These are phyloP conservation scores for Phytopythium chamaehyphon DNA, from an alignment of 352 stramenopile genomes.

Conservation along the genomic window DNA sequence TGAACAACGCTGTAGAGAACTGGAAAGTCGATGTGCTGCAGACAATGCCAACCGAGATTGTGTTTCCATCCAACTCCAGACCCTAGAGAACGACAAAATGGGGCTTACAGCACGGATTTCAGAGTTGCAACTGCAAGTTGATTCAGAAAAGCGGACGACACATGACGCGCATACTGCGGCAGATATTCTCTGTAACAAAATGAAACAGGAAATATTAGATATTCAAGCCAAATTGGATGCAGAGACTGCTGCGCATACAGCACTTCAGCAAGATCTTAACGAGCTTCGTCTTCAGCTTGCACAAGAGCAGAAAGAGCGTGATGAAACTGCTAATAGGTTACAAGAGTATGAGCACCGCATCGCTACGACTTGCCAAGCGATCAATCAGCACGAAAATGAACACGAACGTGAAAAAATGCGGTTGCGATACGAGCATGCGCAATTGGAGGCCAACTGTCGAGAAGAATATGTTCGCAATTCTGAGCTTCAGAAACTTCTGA, in stretches of 20 bases:
- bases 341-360: conserved; percentile 75
- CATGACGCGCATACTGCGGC: conserved; percentile 9
- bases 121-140: conserved; percentile 26
- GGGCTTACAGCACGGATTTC: conserved; percentile 18
- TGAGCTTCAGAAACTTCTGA: conserved; percentile 48
- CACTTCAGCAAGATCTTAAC: conserved; percentile 26
- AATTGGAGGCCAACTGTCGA: conserved; percentile 31
- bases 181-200: conserved; percentile 13
- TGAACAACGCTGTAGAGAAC: neutral
- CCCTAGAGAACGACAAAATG: conserved; percentile 24
- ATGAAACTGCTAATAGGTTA: conserved; percentile 61
- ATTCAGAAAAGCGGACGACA: conserved; percentile 14
- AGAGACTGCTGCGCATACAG: conserved; percentile 10
- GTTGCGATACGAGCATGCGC: conserved; percentile 29
- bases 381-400: conserved; percentile 63
- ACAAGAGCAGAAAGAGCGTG: conserved; percentile 44
- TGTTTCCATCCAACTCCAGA: neutral
- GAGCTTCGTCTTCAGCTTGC: conserved; percentile 28
- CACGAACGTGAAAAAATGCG: conserved; percentile 50
- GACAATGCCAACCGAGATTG: neutral
- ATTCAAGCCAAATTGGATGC: conserved; percentile 17
- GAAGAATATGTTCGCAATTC: conserved; percentile 48
- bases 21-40: neutral
- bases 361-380: conserved; percentile 61
- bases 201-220: conserved; percentile 2